Conservation (phyloP, 441 rosid genomes). For the Sinapis alba region DNA sequence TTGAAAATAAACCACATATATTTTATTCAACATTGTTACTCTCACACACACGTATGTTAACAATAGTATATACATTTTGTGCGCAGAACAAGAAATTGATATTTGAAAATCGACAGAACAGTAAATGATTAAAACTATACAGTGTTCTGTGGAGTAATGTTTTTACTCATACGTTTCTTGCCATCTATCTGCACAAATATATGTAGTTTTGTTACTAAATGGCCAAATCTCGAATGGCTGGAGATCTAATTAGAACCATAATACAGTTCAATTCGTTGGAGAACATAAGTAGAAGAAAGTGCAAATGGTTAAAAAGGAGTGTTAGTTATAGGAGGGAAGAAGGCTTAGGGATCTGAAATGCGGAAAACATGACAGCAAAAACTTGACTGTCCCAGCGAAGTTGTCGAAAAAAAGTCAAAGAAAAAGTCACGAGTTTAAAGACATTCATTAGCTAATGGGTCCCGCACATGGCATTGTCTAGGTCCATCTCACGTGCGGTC, state of each 20-base stretch:
- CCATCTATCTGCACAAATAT: neutral
- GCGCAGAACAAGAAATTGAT: slow-evolving; percentile 27
- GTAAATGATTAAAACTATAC: slow-evolving; percentile 6
- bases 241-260: neutral
- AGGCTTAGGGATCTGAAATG: slow-evolving; percentile 55
- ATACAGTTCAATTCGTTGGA: neutral
- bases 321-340: neutral
- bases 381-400: slow-evolving; percentile 48
- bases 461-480: slow-evolving; percentile 34
- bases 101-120: slow-evolving; percentile 24
- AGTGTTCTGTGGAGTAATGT: slow-evolving; percentile 23
- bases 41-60: slow-evolving; percentile 5
- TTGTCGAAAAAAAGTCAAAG: slow-evolving; percentile 37
- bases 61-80: neutral
- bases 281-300: slow-evolving; percentile 19
- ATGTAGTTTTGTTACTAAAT: neutral
- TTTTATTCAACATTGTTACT: slow-evolving; percentile 24
- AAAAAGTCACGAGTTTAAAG: slow-evolving; percentile 23
- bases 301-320: neutral
- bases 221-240: neutral
- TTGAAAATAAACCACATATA: slow-evolving; percentile 24
- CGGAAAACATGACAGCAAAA: slow-evolving; percentile 56
- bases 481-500: slow-evolving; percentile 57
- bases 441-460: slow-evolving; percentile 50
- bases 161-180: slow-evolving; percentile 6